Evolutionary conservation across 495 filamentous ascomycete genomes (phyloP).

Genomic region (Penicillium cinerascens): DNA sequence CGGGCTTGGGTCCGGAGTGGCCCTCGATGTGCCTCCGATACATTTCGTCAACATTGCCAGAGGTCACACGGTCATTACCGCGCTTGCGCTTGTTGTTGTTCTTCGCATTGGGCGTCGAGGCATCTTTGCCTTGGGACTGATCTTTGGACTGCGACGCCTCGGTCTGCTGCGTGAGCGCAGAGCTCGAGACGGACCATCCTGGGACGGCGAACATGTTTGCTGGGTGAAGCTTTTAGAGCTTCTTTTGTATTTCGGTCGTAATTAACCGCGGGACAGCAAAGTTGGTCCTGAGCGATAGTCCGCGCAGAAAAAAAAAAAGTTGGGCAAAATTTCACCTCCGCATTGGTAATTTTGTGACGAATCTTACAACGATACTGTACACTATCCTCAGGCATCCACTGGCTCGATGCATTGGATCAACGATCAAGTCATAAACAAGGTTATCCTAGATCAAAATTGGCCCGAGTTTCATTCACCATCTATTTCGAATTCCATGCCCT

Average conservation of each 20-base stretch:
- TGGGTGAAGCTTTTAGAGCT: background rate
- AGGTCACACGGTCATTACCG: slow-evolving; percentile 57
- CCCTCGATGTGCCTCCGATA: slow-evolving; percentile 79
- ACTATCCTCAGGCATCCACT: background rate
- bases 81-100: slow-evolving; percentile 54
- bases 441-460: background rate
- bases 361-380: background rate
- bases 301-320: slow-evolving; percentile 18
- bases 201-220: slow-evolving; percentile 84
- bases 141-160: slow-evolving; percentile 32
- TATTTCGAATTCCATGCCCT: no score
- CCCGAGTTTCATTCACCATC: no score
- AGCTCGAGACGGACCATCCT: slow-evolving; percentile 77
- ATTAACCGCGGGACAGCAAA: background rate
- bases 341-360: slow-evolving; percentile 4
- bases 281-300: background rate
- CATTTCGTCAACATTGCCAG: slow-evolving; percentile 68
- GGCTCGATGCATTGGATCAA: background rate
- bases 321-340: slow-evolving; percentile 13
- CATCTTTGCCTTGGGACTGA: slow-evolving; percentile 25
- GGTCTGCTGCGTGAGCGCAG: slow-evolving; percentile 65
- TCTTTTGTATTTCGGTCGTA: background rate
- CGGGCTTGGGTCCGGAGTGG: slow-evolving; percentile 31
- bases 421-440: background rate
- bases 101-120: slow-evolving; percentile 28